Conservation (phyloP, 768 basidiomycete genomes). For the Rubroboletus pulcherrimus region DNA sequence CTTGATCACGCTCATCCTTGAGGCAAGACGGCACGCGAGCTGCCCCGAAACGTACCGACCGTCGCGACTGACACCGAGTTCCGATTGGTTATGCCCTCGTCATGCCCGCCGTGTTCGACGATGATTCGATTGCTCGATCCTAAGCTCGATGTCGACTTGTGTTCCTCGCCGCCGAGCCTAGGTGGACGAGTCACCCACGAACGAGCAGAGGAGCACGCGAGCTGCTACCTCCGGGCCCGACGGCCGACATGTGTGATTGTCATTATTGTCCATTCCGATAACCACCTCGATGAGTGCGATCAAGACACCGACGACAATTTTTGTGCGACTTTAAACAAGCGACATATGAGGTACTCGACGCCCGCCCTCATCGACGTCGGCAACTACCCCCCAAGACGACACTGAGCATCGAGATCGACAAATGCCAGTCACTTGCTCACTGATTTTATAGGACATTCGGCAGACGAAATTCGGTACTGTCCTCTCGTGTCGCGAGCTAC, state of each 20-base stretch:
- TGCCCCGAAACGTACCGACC: background rate
- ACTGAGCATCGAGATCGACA: background rate
- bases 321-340: background rate
- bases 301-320: background rate
- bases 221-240: background rate
- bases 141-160: background rate
- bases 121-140: background rate
- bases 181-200: background rate
- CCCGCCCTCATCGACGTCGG: no score
- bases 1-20: background rate
- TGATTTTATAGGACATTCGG: background rate
- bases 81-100: no score
- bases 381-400: background rate
- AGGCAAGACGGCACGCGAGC: conserved; percentile 4
- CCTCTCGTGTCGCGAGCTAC: conserved; percentile 8
- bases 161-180: background rate
- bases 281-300: background rate
- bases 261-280: background rate
- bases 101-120: background rate
- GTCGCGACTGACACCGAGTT: background rate
- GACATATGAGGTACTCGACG: background rate
- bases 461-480: background rate
- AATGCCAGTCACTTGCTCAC: background rate
- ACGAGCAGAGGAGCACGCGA: background rate
- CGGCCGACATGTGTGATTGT: background rate